A percentile compares a stretch with the other conserved stretches of the same genome.
phyloP scores from a whole-genome alignment of 352 stramenopile genomes.

The Elongisporangium undulatum region DNA sequence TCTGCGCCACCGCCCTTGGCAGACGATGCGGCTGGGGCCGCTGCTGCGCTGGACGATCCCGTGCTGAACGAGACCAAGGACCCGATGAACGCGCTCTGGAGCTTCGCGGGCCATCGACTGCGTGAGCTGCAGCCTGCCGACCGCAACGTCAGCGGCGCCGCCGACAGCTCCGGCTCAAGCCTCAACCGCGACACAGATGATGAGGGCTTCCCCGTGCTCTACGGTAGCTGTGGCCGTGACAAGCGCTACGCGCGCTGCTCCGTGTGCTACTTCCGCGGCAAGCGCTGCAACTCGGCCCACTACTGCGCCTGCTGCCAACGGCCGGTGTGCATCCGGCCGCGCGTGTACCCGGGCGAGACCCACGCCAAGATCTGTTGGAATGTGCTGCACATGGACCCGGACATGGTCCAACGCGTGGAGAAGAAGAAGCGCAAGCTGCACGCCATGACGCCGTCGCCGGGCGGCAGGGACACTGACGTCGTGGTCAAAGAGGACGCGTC shows the following conservation, averaged over 20 bases:
- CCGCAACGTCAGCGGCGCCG: conserved; percentile 16
- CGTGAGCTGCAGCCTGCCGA: conserved; percentile 32
- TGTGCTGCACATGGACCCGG: conserved; percentile 71
- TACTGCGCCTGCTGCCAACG: conserved; percentile 71
- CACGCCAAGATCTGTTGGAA: conserved; percentile 81
- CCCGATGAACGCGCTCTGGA: conserved; percentile 64
- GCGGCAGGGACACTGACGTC: conserved; percentile 2
- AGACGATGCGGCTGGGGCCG: neutral
- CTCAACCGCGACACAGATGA: conserved; percentile 25
- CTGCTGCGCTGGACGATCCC: conserved; percentile 7
- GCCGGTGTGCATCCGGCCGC: conserved; percentile 64
- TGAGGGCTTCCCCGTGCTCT: conserved; percentile 45
- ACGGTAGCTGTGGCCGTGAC: conserved; percentile 59
- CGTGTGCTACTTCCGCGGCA: conserved; percentile 68
- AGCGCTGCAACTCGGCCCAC: conserved; percentile 60
- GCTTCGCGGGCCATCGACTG: conserved; percentile 52
- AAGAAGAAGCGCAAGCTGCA: conserved; percentile 61
- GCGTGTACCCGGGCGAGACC: conserved; percentile 59
- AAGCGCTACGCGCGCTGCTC: conserved; percentile 70
- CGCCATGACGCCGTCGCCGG: conserved; percentile 3
- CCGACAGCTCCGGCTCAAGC: neutral
- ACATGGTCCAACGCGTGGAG: conserved; percentile 68
- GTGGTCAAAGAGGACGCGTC: conserved; percentile 1
- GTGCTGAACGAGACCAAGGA: conserved; percentile 22
- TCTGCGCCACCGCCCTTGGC: neutral